Base-by-base conservation (phyloP, 169 alveolate genomes). In the Plasmodium reichenowi region DNA sequence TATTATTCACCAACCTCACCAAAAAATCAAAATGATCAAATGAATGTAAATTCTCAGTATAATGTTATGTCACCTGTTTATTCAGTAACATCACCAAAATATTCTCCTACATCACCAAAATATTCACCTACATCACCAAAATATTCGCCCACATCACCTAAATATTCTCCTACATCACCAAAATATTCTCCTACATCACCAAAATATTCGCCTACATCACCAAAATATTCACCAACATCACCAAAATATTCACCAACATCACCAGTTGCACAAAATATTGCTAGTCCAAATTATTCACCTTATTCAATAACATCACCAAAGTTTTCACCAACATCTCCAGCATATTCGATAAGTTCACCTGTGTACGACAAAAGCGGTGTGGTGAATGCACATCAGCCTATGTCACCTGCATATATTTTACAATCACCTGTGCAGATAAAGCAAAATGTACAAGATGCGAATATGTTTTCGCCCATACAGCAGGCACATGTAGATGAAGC, bases 191-290 rank as follows among this genome's bases (percentile, higher is more conserved):
- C 63, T 0, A 62, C 56, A 4, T 72, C 91, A 2, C 91, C 86
- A 9, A 47, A 24, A 38, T 73, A 72, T 32, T 72, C 88, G 1
- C 73, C 62, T 0, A 88, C 98, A 0, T 92, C 96, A 0, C 98
- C 98, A 29, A 91, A 88, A 54, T 93, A 96, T 71, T 94, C 95
- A 2, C 98, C 98, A 8, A 78, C 98, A 32, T 94, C 98, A 1
- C 99, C 99, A 1, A 93, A 94, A 2, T 96, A 96, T 83, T 94
- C 97, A 0, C 98, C 99, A 2, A 96, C 98, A 7, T 93, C 97
- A 12, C 98, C 98, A 2, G 95, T 93, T 26, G 85, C 86, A 58
- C 71, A 76, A 45, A 58, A 64, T 71, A 58, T 93, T 2, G 74
- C 83, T n/a, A 78, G 71, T 17, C 88, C 95, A 3, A 88, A 91